phyloP scores from a whole-genome alignment of 1,139 yeast species.

The Petasospora fabianii region DNA sequence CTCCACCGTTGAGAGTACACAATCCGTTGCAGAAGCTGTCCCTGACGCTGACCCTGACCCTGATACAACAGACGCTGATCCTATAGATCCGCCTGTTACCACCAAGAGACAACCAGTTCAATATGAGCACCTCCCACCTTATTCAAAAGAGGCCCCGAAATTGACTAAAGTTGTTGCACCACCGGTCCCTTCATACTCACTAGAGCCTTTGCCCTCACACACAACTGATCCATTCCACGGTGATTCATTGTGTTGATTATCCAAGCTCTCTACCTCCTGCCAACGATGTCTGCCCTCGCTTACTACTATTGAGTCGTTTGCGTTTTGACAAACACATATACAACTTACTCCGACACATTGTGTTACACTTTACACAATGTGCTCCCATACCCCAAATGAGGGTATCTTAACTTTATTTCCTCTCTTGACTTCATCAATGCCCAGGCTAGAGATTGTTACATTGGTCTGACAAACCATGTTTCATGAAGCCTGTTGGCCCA shows the following conservation, averaged over 20 bases:
- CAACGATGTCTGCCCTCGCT: background rate
- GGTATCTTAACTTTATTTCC: no score
- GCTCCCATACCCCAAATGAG: no score
- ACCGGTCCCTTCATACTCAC: constrained; percentile 3
- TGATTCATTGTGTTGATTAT: constrained; percentile 4
- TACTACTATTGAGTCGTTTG: no score
- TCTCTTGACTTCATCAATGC: constrained; percentile 3
- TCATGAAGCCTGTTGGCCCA: constrained; percentile 6
- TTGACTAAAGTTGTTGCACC: constrained; percentile 8
- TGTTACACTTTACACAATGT: no score
- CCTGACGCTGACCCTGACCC: background rate
- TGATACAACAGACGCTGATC: background rate
- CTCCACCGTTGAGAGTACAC: background rate
- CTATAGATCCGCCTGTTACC: background rate
- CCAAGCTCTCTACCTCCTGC: background rate
- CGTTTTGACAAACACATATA: no score
- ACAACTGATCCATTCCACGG: background rate
- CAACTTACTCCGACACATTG: no score
- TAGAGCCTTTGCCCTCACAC: background rate
- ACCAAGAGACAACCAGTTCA: background rate
- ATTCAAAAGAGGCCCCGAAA: constrained; percentile 6
- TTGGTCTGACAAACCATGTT: background rate
- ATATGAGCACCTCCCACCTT: constrained; percentile 6
- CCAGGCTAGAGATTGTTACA: constrained; percentile 5
- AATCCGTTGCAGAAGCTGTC: background rate